Conservation (phyloP, 1,284 basidiomycete species). For the Ustilago sp. region DNA sequence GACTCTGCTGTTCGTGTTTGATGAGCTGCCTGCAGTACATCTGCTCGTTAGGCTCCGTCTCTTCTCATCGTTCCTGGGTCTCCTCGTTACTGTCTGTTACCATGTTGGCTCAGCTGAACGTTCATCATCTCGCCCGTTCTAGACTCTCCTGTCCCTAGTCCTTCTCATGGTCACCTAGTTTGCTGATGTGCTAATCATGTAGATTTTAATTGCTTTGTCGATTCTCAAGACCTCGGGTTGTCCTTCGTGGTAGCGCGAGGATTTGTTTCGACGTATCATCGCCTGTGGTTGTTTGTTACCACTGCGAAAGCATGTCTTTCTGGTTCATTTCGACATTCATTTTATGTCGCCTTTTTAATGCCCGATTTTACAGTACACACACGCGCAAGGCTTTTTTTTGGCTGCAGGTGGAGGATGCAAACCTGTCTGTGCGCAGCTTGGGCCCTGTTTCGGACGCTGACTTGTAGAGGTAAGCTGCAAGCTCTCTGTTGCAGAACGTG, state of each 20-base stretch:
- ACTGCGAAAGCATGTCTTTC: too few species aligned
- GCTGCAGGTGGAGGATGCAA: background rate
- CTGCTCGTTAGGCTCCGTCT: background rate
- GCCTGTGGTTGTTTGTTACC: background rate
- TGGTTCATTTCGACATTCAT: background rate
- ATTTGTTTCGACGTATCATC: background rate
- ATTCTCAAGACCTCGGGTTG: background rate
- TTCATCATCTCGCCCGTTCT: background rate
- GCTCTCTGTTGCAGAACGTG: background rate
- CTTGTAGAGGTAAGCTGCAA: background rate
- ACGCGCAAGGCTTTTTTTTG: too few species aligned
- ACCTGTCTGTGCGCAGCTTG: background rate
- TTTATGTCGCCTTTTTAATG: background rate
- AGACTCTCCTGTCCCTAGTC: background rate
- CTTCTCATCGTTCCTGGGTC: background rate
- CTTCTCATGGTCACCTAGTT: constrained; percentile 2
- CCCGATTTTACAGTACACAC: too few species aligned
- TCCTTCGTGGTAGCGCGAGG: background rate
- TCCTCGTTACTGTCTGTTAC: background rate
- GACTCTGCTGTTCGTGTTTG: constrained; percentile 32
- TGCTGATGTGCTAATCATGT: constrained; percentile 19
- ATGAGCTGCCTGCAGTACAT: background rate
- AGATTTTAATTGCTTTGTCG: constrained; percentile 8
- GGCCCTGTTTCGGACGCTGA: background rate
- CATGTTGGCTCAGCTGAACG: background rate